Conservation (phyloP, 768 basidiomycete species). For the Pulveroboletus sp. region DNA sequence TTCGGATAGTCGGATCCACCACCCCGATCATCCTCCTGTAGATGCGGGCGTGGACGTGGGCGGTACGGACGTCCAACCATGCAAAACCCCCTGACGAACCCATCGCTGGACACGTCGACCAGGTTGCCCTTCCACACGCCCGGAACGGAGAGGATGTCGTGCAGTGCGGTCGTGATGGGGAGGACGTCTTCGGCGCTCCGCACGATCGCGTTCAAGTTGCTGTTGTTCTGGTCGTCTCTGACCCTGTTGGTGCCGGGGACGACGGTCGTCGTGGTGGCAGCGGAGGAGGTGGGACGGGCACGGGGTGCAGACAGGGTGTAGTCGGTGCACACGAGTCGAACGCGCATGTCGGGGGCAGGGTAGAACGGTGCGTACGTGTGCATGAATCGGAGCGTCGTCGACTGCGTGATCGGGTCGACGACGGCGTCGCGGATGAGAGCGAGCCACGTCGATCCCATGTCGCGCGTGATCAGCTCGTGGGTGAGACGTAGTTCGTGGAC, state of each 20-base stretch:
- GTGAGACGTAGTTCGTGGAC: slow-evolving; percentile 18
- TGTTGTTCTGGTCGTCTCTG: neutral
- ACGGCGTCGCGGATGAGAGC: slow-evolving; percentile 10
- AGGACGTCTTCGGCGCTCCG: slow-evolving; percentile 4
- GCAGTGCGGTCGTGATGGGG: slow-evolving; percentile 5
- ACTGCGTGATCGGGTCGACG: slow-evolving; percentile 5
- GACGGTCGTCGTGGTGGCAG: neutral
- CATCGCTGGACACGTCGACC: slow-evolving; percentile 12
- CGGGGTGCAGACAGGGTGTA: slow-evolving; percentile 3
- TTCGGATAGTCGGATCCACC: neutral
- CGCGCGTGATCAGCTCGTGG: slow-evolving; percentile 13
- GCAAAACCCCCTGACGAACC: slow-evolving; percentile 14
- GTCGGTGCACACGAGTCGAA: slow-evolving; percentile 15
- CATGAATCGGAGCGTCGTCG: slow-evolving; percentile 22
- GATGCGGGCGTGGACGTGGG: too few relatives aligned
- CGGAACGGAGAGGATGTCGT: slow-evolving; percentile 8
- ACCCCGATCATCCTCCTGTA: too few relatives aligned
- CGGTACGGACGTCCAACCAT: neutral
- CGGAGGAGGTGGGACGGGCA: neutral
- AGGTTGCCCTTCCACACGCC: slow-evolving; percentile 15
- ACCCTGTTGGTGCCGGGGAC: too few relatives aligned
- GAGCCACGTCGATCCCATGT: slow-evolving; percentile 8
- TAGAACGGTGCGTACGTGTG: slow-evolving; percentile 6
- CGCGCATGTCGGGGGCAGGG: neutral
- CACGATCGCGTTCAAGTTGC: slow-evolving; percentile 1